These are phyloP conservation scores for Solanum chacoense DNA, from an alignment of 305 asterid species.

Conservation along the genomic window DNA sequence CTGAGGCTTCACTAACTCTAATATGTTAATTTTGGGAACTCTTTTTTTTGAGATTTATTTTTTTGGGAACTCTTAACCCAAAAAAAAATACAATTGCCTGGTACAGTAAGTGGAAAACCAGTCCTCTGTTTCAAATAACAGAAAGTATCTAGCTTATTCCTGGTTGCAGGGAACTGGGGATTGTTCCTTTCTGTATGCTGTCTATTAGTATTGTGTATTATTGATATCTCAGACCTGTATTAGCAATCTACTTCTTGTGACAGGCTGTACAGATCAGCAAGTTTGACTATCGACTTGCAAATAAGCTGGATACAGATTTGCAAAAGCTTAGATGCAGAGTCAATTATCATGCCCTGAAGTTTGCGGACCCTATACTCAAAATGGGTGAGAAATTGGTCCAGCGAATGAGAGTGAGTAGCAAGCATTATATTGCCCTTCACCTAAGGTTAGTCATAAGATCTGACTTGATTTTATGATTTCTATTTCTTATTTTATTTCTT, in stretches of 20 bases:
- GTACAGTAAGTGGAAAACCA: not conserved
- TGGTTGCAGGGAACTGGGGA: not conserved
- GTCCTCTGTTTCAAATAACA: not conserved
- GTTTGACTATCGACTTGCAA: constrained; percentile 93
- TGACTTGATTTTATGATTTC: not conserved
- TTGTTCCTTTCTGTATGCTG: not conserved
- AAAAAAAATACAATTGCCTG: not conserved
- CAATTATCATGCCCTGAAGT: constrained; percentile 88
- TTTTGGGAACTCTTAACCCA: not conserved
- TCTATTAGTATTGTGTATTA: not conserved
- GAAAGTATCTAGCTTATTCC: not conserved
- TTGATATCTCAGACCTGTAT: not conserved
- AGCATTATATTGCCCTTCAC: constrained; percentile 88
- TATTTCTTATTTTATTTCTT: not conserved
- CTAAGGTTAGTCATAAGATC: constrained; percentile 43
- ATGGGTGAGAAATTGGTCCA: constrained; percentile 76
- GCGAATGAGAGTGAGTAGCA: constrained; percentile 74
- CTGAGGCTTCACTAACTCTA: not conserved
- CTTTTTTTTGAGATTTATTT: too few relatives aligned
- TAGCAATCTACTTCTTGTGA: constrained; percentile 15
- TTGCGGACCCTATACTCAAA: constrained; percentile 64
- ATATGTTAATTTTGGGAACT: not conserved
- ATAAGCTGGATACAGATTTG: constrained; percentile 61
- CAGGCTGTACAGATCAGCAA: constrained; percentile 93
- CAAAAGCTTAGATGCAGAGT: constrained; percentile 98